Evolutionary conservation across 345 rosid genomes (phyloP).

Genomic region (Pistacia atlantica): DNA sequence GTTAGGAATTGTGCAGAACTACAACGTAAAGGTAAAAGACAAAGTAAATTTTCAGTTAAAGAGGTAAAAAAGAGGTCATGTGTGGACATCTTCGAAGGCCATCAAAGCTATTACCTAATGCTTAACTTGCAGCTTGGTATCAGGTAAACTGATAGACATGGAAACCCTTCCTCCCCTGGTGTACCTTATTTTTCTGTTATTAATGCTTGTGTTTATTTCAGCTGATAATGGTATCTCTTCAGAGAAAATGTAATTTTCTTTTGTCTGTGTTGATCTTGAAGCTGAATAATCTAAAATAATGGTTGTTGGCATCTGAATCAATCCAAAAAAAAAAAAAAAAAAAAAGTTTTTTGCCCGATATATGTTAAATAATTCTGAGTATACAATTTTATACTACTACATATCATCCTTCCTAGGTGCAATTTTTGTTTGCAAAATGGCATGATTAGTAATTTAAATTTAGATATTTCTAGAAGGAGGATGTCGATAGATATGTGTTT

Average conservation of each 20-base stretch:
- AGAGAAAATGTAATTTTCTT: neutral
- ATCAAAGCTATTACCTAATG: conserved; percentile 67
- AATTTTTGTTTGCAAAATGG: neutral
- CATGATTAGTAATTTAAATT: neutral
- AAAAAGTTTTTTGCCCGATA: neutral
- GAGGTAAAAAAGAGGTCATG: conserved; percentile 50
- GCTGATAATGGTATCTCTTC: conserved; percentile 1
- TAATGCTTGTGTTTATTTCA: neutral
- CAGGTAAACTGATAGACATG: conserved; percentile 52
- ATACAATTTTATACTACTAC: neutral
- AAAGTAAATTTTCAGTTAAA: conserved; percentile 42
- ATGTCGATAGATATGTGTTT: neutral
- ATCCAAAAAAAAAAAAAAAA: too few relatives aligned
- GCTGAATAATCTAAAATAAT: neutral
- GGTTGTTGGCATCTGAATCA: too few relatives aligned
- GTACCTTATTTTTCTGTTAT: neutral
- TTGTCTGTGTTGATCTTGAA: neutral
- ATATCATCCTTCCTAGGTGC: neutral
- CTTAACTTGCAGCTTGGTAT: conserved; percentile 95
- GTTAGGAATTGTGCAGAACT: conserved; percentile 37
- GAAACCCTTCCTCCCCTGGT: neutral
- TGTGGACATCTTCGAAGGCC: conserved; percentile 42
- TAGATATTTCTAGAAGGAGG: neutral
- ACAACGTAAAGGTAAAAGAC: conserved; percentile 43
- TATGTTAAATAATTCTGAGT: neutral